Conservation (phyloP, 352 stramenopile species). For the Pythium phragmitis region DNA sequence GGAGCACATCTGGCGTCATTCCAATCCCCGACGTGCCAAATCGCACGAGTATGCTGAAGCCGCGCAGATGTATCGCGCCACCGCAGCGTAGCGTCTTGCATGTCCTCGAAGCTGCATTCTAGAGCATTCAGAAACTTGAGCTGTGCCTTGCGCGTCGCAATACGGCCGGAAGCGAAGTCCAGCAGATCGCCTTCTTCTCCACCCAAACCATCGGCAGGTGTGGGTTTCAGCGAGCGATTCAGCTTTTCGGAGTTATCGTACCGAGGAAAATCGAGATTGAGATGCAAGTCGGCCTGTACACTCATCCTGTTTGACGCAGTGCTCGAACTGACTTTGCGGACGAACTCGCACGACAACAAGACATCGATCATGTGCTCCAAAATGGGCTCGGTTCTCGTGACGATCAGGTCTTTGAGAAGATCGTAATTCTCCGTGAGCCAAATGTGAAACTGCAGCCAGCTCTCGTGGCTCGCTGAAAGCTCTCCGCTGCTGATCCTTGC, state of each 20-base stretch:
- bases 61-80: constrained; percentile 21
- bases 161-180: neutral
- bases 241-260: constrained; percentile 4
- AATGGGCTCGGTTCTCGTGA: constrained; percentile 60
- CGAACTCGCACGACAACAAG: constrained; percentile 39
- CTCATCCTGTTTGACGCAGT: constrained; percentile 4
- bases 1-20: constrained; percentile 3
- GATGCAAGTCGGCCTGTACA: constrained; percentile 27
- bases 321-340: constrained; percentile 39
- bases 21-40: constrained; percentile 23
- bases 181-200: neutral
- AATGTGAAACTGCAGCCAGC: constrained; percentile 76
- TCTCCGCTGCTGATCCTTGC: constrained; percentile 16
- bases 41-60: constrained; percentile 21
- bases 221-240: neutral
- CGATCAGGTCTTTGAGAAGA: constrained; percentile 66
- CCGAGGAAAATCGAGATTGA: constrained; percentile 26
- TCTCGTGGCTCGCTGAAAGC: constrained; percentile 39
- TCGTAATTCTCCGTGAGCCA: constrained; percentile 70
- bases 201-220: neutral
- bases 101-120: constrained; percentile 20
- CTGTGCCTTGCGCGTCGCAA: constrained; percentile 19
- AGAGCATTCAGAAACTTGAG: constrained; percentile 18
- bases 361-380: constrained; percentile 56
- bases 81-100: constrained; percentile 21